Conservation (phyloP, 1,284 basidiomycete genomes). For the Cutaneotrichosporon curvatum region DNA sequence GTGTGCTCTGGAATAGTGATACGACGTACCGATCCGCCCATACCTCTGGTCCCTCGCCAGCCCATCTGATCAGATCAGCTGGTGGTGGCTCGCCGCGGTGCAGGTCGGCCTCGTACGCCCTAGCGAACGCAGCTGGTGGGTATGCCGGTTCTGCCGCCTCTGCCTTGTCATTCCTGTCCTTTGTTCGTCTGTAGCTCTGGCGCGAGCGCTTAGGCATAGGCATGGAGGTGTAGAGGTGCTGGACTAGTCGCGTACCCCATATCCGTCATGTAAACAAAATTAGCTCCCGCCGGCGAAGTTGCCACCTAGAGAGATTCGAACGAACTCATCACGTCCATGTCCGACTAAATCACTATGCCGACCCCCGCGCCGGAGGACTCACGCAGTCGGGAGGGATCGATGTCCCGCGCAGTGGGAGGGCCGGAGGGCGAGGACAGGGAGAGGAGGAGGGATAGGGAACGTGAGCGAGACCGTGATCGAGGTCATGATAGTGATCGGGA, state of each 20-base stretch:
- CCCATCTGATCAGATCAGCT: constrained; percentile 23
- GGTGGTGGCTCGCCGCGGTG: constrained; percentile 1
- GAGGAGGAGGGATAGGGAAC: constrained; percentile 15
- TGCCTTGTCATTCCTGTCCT: not conserved
- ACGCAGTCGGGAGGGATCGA: not conserved
- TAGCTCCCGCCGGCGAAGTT: not conserved
- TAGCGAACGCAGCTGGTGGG: constrained; percentile 10
- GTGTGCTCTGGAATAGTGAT: not conserved
- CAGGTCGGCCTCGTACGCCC: constrained; percentile 39
- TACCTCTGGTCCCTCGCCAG: constrained; percentile 21
- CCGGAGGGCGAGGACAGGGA: constrained; percentile 8
- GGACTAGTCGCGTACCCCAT: no score
- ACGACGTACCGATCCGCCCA: constrained; percentile 28
- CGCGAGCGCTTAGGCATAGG: not conserved
- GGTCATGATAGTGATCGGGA: constrained; percentile 13
- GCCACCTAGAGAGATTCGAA: not conserved
- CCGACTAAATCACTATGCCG: not conserved
- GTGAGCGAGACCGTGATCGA: constrained; percentile 6
- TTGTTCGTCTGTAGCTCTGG: not conserved
- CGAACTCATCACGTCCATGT: not conserved
- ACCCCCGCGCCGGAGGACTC: no score
- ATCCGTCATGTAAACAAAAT: not conserved
- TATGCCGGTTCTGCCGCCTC: not conserved
- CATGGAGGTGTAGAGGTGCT: not conserved
- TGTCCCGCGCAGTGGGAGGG: no score